phyloP scores from a whole-genome alignment of 1,139 yeast genomes.

The Taphrina betulina region DNA sequence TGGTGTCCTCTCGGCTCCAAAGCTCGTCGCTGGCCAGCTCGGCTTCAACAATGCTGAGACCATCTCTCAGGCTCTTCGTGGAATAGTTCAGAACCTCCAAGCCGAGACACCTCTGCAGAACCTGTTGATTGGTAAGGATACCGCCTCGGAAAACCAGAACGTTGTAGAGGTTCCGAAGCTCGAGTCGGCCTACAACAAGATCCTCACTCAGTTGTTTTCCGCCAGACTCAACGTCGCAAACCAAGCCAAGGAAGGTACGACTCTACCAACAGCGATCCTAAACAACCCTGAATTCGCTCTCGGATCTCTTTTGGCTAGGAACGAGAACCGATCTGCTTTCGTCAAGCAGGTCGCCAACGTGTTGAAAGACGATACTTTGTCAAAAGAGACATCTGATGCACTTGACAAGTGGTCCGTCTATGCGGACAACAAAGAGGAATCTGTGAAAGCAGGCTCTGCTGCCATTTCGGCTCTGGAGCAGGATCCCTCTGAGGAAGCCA shows the following conservation, averaged over 20 bases:
- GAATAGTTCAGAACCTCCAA: slow-evolving; percentile 56
- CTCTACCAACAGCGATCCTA: slow-evolving; percentile 32
- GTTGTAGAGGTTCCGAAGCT: slow-evolving; percentile 47
- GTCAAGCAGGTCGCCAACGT: slow-evolving; percentile 53
- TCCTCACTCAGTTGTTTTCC: slow-evolving; percentile 66
- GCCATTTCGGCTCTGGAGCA: slow-evolving; percentile 51
- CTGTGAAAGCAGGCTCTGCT: slow-evolving; percentile 22
- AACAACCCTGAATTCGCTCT: slow-evolving; percentile 78
- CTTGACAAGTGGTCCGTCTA: slow-evolving; percentile 67
- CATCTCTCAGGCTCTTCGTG: slow-evolving; percentile 50
- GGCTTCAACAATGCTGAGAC: slow-evolving; percentile 53
- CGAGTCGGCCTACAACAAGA: slow-evolving; percentile 76
- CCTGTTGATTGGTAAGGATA: slow-evolving; percentile 57
- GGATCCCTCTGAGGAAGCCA: slow-evolving; percentile 49
- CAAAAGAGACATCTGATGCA: slow-evolving; percentile 55
- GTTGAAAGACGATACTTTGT: slow-evolving; percentile 52
- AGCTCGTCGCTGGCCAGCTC: slow-evolving; percentile 59
- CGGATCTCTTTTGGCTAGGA: slow-evolving; percentile 66
- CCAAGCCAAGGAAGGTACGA: slow-evolving; percentile 42
- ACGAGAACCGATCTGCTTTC: slow-evolving; percentile 55
- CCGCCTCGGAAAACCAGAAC: slow-evolving; percentile 37
- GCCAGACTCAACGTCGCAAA: slow-evolving; percentile 61
- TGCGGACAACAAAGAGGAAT: slow-evolving; percentile 37
- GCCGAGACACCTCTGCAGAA: slow-evolving; percentile 62
- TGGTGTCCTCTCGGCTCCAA: slow-evolving; percentile 51